Base-by-base conservation (phyloP, 2,329 filamentous ascomycete species). In the Xylogone sp. region DNA sequence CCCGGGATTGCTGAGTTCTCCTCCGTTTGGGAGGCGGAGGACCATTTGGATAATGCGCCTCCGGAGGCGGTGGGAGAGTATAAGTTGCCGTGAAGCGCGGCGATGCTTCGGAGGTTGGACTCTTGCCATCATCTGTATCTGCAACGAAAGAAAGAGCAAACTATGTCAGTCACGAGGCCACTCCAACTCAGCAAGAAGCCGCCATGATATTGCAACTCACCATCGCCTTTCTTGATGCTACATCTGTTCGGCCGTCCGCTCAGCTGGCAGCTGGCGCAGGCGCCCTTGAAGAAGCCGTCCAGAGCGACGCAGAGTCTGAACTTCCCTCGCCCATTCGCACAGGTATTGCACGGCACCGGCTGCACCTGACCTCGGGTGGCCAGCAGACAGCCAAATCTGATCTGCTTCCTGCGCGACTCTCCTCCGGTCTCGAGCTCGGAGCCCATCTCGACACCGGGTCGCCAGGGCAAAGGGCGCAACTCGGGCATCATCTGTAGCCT, bases 271-370 rank as follows among this genome's bases (percentile, higher is more conserved):
- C 58, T 61, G 9, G 64, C 64, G 48, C 64, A 66, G 48, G 64
- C 64, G 29, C 64, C 64, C 49, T 65, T 65, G 53, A 66, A 66
- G 51, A 61, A 66, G 6, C 63, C 63, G n/a, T 62, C 61, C 21
- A 66, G 50, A 21, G 62, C 62, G 20, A 66, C 58, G 42, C 64
- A 66, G 27, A 61, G 50, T 42, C 47, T 56, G 51, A 66, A 66
- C 46, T 66, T 66, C 9, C 64, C 64, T 24, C 64, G 52, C 16
- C 62, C 63, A 55, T 63, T 65, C 9, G 62, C 59, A 48, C 64
- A 66, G 34, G 55, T 62, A 27, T 53, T 53, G 46, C 64, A 66
- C 39, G 61, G 62, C 21, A 46, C 42, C 2, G 53, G 48, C 44
- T 62, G 58, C 13, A 63, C 50, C 19, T 64, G 56, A 27, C 64